Evolutionary conservation across 2,329 filamentous ascomycete genomes (phyloP), one percentile per base, ranked within the genome.

Genomic region (Pochonia chlamydosporia): DNA sequence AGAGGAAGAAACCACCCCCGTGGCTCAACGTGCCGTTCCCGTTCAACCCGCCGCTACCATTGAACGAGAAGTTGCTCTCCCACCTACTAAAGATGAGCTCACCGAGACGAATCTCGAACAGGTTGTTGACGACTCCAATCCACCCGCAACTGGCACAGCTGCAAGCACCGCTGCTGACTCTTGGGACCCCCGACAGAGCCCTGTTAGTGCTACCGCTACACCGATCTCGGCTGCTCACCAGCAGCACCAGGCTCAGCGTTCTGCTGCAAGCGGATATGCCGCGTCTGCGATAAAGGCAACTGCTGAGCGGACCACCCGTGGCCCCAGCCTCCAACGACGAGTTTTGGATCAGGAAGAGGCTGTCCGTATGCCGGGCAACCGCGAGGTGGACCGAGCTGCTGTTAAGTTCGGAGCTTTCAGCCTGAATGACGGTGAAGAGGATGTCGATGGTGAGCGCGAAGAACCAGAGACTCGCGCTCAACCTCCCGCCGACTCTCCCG

Each of bases 351-450:
- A 99, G 64, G 91, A 96, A 67, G 93, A 99, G 71, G 89, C 93
- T 49, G 93, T 99, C 35, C 90, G 96, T 54, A 96, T 99, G 92
- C 93, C 93, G 40, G 90, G 89, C 50, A 96, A 96, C 72, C 90
- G 93, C 56, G 91, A 93, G 45, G 87, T 99, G 24, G 92, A 97
- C 64, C 85, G 90, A 59, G 82, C 92, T 55, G 87, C 91, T 43
- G 90, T 99, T 42, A 92, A 97, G 64, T 99, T 99, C 65, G 93
- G 93, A 53, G 95, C 91, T 65, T 89, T 99, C 75, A 95, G 86
- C 62, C 69, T 99, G 60, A 91, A 88, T 62, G 90, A 84, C 45
- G 79, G 80, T 51, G 87, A 91, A 42, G 87, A 90, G 46, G 91
- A 96, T 60, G 88, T 96, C 53, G 93, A 97, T 62, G 90, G 92